Evolutionary conservation across 176 grass and related monocot species (phyloP).

Genomic region (Juncus effusus): DNA sequence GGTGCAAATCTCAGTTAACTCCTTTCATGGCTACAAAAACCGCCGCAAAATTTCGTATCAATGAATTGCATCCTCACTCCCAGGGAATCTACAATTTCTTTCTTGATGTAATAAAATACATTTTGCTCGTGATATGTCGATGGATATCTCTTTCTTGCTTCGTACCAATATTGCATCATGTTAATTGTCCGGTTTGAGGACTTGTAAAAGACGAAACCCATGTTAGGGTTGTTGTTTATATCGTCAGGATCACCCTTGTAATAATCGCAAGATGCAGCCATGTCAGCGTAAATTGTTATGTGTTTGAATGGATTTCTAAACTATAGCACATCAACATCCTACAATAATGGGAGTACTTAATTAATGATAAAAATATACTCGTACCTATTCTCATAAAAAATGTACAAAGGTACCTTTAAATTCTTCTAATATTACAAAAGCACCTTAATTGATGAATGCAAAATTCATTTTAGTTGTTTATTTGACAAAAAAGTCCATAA

Average conservation of each 20-base stretch:
- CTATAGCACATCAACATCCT: conserved; percentile 81
- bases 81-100: conserved; percentile 17
- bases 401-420: too few relatives aligned
- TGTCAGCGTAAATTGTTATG: conserved; percentile 61
- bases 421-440: too few relatives aligned
- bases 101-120: conserved; percentile 75
- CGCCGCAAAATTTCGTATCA: conserved; percentile 40
- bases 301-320: conserved; percentile 62
- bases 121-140: conserved; percentile 48
- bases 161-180: conserved; percentile 54
- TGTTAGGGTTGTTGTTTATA: conserved; percentile 60
- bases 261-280: conserved; percentile 42
- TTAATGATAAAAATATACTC: too few relatives aligned
- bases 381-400: too few relatives aligned
- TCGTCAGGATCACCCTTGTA: conserved; percentile 44
- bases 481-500: too few relatives aligned
- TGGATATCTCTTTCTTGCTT: conserved; percentile 15
- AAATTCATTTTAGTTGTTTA: too few relatives aligned
- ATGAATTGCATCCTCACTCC: conserved; percentile 41
- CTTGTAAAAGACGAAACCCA: conserved; percentile 49
- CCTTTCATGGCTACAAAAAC: conserved; percentile 54
- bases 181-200: conserved; percentile 36
- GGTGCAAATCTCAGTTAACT: conserved; percentile 55
- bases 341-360: background rate
- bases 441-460: too few relatives aligned